Percentiles rank a stretch among this genome's conserved stretches.
Evolutionary conservation across 2,329 filamentous ascomycete species (phyloP).

Genomic region (Aspergillus fructus): DNA sequence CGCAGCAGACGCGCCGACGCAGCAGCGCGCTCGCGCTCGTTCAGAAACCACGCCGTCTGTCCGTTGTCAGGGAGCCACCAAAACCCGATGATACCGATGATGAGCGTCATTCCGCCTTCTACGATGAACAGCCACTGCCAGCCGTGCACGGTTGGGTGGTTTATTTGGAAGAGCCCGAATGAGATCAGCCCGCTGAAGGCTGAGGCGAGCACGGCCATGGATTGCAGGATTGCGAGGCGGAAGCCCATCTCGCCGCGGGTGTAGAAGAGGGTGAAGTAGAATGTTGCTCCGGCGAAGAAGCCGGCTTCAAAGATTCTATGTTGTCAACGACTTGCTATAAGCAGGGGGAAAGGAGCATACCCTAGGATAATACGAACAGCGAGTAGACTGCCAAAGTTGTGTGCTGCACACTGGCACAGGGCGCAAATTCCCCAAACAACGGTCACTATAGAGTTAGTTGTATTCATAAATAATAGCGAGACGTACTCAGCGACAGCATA

Average conservation of each 20-base stretch:
- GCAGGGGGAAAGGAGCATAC: not conserved
- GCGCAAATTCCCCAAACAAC: slow-evolving; percentile 29
- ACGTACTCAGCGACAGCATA: slow-evolving; percentile 36
- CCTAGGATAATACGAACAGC: slow-evolving; percentile 47
- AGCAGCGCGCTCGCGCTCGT: slow-evolving; percentile 34
- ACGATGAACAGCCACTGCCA: slow-evolving; percentile 50
- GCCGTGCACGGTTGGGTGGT: slow-evolving; percentile 46
- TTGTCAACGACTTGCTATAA: not conserved
- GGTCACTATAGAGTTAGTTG: slow-evolving; percentile 43
- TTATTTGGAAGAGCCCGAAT: slow-evolving; percentile 50
- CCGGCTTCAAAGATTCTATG: slow-evolving; percentile 49
- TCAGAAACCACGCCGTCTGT: slow-evolving; percentile 41
- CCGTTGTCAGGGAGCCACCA: slow-evolving; percentile 35
- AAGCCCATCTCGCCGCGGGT: slow-evolving; percentile 42
- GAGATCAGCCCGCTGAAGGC: slow-evolving; percentile 43
- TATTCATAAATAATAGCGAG: no score
- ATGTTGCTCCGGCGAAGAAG: slow-evolving; percentile 56
- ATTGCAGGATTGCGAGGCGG: slow-evolving; percentile 48
- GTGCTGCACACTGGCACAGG: slow-evolving; percentile 51
- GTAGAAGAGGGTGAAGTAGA: slow-evolving; percentile 54
- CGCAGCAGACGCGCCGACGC: slow-evolving; percentile 47
- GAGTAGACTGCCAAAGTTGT: slow-evolving; percentile 50
- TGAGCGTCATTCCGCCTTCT: slow-evolving; percentile 40
- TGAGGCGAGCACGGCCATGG: slow-evolving; percentile 41
- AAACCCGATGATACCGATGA: slow-evolving; percentile 27